Percentiles rank a stretch among this genome's conserved stretches.
Conservation (phyloP, 352 stramenopile genomes). For the Phytopythium cucurbitacearum region DNA sequence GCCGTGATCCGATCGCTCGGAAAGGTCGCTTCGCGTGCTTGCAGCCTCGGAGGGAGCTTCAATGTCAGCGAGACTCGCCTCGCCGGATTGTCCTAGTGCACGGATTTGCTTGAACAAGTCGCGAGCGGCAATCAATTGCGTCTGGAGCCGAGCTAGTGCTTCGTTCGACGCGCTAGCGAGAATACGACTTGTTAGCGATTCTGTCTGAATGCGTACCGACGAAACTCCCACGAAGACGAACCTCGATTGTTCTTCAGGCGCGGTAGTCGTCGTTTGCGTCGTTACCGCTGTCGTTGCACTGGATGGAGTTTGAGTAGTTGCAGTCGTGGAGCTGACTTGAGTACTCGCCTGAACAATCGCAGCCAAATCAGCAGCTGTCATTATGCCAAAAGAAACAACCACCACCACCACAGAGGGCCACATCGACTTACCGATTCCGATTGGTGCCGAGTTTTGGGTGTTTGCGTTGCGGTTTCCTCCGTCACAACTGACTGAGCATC, state of each 20-base stretch:
- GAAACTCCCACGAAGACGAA: too few relatives aligned
- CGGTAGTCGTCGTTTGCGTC: too few relatives aligned
- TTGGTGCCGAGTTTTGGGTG: background rate
- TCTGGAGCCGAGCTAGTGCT: background rate
- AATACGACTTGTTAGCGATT: background rate
- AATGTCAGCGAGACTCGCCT: background rate
- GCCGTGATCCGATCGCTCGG: too few relatives aligned
- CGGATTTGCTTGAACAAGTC: conserved; percentile 4
- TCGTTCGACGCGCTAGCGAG: background rate
- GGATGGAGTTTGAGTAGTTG: too few relatives aligned
- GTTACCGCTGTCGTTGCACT: too few relatives aligned
- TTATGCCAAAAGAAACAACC: too few relatives aligned
- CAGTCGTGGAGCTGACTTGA: too few relatives aligned
- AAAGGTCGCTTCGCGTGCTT: background rate
- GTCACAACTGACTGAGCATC: background rate
- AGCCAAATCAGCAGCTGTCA: too few relatives aligned
- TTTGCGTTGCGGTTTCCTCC: conserved; percentile 4
- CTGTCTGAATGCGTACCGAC: background rate
- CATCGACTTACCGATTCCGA: background rate
- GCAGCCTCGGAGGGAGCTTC: background rate
- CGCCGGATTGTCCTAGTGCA: background rate
- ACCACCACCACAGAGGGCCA: background rate
- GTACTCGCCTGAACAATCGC: too few relatives aligned
- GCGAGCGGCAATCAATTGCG: background rate
- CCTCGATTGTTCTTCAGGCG: too few relatives aligned